Evolutionary conservation across 2,329 filamentous ascomycete genomes (phyloP).

Genomic region (Venturia carpophila): DNA sequence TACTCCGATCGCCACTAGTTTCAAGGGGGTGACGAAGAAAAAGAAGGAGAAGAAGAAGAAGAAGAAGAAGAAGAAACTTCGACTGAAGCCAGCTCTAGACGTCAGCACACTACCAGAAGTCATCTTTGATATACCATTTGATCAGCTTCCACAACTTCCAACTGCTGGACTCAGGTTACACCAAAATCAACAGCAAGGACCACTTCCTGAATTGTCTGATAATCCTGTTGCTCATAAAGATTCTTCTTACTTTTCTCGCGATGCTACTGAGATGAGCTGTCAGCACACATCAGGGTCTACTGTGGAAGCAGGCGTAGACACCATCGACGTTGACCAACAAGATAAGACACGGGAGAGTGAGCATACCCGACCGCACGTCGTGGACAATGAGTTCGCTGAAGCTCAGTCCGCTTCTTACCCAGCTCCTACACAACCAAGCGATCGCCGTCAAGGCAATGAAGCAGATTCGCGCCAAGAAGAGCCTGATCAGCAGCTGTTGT

Average conservation of each 20-base stretch:
- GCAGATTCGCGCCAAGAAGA: not conserved
- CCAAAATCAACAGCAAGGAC: not conserved
- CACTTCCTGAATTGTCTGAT: not conserved
- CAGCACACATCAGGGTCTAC: not conserved
- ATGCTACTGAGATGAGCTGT: not conserved
- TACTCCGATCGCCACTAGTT: not conserved
- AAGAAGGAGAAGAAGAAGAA: not conserved
- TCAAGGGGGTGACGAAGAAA: conserved; percentile 7
- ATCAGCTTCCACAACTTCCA: not conserved
- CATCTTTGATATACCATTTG: not conserved
- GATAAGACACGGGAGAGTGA: not conserved
- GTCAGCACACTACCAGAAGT: not conserved
- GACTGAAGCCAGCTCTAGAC: not conserved
- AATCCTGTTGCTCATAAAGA: too few species aligned
- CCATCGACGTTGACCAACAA: not conserved
- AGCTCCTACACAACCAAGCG: not conserved
- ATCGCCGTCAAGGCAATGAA: not conserved
- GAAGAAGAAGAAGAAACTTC: not conserved
- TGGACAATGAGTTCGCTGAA: not conserved
- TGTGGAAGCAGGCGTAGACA: not conserved
- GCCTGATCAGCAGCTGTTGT: not conserved
- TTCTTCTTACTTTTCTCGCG: not conserved
- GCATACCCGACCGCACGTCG: not conserved
- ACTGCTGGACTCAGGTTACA: not conserved
- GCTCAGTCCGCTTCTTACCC: not conserved